These are phyloP conservation scores for Trichocladium antarcticum DNA, from an alignment of 495 filamentous ascomycete species.

Conservation along the genomic window DNA sequence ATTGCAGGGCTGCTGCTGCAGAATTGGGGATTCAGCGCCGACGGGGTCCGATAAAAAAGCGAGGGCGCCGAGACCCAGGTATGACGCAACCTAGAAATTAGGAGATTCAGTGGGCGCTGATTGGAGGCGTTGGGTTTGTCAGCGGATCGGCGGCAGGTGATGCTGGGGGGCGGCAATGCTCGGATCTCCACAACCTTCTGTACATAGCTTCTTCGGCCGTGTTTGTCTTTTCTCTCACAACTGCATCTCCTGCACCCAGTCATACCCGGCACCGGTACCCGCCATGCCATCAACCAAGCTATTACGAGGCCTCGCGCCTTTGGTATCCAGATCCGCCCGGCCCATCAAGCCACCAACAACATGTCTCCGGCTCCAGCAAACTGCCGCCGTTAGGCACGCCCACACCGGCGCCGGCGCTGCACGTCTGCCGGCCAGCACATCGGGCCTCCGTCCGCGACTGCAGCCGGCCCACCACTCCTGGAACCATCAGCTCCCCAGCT, in stretches of 20 bases:
- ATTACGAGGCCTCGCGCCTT: slow-evolving; percentile 22
- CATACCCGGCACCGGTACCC: background rate
- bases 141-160: slow-evolving; percentile 1
- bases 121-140: slow-evolving; percentile 17
- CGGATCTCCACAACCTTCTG: background rate
- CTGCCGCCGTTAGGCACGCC: slow-evolving; percentile 11
- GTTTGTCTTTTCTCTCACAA: slow-evolving; percentile 1
- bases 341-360: slow-evolving; percentile 10
- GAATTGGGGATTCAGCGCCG: background rate
- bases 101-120: slow-evolving; percentile 1
- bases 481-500: background rate
- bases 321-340: slow-evolving; percentile 13
- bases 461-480: background rate
- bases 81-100: slow-evolving; percentile 19
- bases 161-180: slow-evolving; percentile 7
- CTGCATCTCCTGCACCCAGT: background rate
- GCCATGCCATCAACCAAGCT: slow-evolving; percentile 21
- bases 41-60: slow-evolving; percentile 5
- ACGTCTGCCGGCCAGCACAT: background rate
- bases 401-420: slow-evolving; percentile 10
- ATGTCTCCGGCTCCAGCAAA: slow-evolving; percentile 15
- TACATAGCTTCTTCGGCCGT: background rate
- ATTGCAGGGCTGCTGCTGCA: background rate
- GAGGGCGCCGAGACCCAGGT: slow-evolving; percentile 7
- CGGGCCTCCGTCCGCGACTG: slow-evolving; percentile 14